Evolutionary conservation across 495 filamentous ascomycete genomes (phyloP).

Genomic region (Aspergillus affinis): DNA sequence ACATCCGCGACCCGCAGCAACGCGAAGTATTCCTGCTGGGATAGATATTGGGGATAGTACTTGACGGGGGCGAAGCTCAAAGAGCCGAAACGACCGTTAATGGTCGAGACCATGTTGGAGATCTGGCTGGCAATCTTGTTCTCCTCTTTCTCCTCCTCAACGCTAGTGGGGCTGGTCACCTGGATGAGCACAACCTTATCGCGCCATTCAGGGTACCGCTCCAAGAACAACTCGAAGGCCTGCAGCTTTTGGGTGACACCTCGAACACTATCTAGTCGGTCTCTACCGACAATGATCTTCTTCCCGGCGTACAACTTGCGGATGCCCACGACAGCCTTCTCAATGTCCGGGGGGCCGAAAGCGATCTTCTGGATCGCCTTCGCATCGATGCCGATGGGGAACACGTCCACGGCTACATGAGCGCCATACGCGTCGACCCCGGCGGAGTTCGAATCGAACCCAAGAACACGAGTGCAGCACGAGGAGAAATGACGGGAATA

Average conservation of each 20-base stretch:
- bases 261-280: constrained; percentile 83
- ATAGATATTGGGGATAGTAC: constrained; percentile 89
- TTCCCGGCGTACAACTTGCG: constrained; percentile 73
- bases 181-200: constrained; percentile 93
- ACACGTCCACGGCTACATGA: constrained; percentile 84
- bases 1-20: constrained; percentile 83
- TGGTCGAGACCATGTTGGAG: constrained; percentile 81
- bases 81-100: constrained; percentile 86
- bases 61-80: constrained; percentile 83
- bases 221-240: constrained; percentile 87
- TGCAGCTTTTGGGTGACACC: constrained; percentile 91
- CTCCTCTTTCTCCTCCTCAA: constrained; percentile 69
- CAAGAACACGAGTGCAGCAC: constrained; percentile 84
- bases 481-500: constrained; percentile 91
- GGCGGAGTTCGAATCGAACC: constrained; percentile 74
- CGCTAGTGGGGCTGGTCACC: constrained; percentile 81
- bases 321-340: constrained; percentile 63
- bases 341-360: constrained; percentile 63
- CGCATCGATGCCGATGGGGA: constrained; percentile 88
- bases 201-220: constrained; percentile 81
- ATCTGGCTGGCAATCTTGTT: constrained; percentile 80
- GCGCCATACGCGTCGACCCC: constrained; percentile 87
- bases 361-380: constrained; percentile 67
- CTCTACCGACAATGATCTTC: constrained; percentile 93
- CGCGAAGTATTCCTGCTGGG: constrained; percentile 85